These are phyloP conservation scores for Acer negundo DNA, from an alignment of 345 rosid species.

Conservation along the genomic window DNA sequence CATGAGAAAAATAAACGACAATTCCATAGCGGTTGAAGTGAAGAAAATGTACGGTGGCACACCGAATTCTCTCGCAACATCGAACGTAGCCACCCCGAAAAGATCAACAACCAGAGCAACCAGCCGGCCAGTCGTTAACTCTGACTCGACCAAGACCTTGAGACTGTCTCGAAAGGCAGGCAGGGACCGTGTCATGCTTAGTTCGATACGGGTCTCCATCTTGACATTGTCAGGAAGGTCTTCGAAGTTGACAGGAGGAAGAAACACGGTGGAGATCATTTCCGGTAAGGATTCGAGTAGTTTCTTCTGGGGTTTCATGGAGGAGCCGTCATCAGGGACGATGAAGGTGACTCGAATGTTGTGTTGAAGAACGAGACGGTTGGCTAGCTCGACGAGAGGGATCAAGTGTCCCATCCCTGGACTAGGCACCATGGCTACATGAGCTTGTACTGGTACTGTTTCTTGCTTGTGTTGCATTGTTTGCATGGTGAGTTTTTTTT, in stretches of 20 bases:
- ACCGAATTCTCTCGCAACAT: constrained; percentile 23
- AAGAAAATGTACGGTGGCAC: constrained; percentile 21
- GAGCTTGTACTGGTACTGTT: neutral
- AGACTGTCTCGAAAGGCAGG: constrained; percentile 16
- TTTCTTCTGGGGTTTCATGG: constrained; percentile 22
- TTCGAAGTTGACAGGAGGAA: constrained; percentile 30
- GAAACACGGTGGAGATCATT: constrained; percentile 24
- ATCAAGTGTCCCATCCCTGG: constrained; percentile 41
- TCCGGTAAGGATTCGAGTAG: constrained; percentile 22
- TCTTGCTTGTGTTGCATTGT: neutral
- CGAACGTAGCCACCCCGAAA: constrained; percentile 22
- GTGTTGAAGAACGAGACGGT: constrained; percentile 27
- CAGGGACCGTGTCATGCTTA: constrained; percentile 21
- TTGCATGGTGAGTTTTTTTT: constrained; percentile 16
- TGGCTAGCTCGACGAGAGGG: constrained; percentile 36
- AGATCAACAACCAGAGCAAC: constrained; percentile 33
- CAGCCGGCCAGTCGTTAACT: neutral
- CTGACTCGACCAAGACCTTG: neutral
- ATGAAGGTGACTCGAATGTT: constrained; percentile 27
- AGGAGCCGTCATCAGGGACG: constrained; percentile 26
- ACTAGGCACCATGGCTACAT: constrained; percentile 25
- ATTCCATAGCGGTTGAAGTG: constrained; percentile 11
- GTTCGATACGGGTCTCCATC: constrained; percentile 20
- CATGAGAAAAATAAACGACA: constrained; percentile 27
- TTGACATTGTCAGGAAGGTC: constrained; percentile 23